Conservation (phyloP, 352 stramenopile genomes). For the Blastocystis hominis region DNA sequence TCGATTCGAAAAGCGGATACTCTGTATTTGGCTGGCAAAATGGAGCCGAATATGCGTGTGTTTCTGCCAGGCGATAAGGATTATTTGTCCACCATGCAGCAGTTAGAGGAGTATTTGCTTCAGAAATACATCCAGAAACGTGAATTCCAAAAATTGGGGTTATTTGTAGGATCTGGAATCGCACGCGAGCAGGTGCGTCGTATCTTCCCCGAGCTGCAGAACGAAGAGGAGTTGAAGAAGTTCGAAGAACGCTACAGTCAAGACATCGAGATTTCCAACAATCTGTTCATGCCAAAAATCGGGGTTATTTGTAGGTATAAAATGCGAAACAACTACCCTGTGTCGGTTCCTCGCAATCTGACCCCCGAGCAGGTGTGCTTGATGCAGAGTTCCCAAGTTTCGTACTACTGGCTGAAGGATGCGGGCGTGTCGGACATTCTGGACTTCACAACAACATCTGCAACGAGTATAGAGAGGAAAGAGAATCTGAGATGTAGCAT, state of each 20-base stretch:
- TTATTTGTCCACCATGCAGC: neutral
- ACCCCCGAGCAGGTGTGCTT: constrained; percentile 40
- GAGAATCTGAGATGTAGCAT: neutral
- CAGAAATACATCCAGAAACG: constrained; percentile 32
- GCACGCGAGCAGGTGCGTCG: constrained; percentile 8
- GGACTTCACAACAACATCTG: neutral
- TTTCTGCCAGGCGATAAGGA: constrained; percentile 7
- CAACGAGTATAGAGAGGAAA: neutral
- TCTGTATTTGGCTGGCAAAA: constrained; percentile 34
- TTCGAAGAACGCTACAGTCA: constrained; percentile 48
- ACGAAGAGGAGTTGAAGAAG: neutral
- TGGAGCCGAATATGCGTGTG: constrained; percentile 24
- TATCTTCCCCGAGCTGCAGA: constrained; percentile 21
- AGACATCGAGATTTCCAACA: constrained; percentile 19
- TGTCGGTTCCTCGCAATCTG: constrained; percentile 20
- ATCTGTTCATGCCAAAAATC: neutral
- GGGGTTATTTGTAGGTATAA: neutral
- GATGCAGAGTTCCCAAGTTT: neutral
- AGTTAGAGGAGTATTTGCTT: constrained; percentile 35
- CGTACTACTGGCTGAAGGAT: neutral
- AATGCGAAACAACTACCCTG: neutral
- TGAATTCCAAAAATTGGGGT: neutral
- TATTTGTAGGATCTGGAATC: neutral
- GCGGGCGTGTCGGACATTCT: neutral
- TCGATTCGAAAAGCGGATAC: constrained; percentile 11